A percentile compares a stretch with the other conserved stretches of the same genome.
Conservation (phyloP, 345 rosid species). For the Passiflora organensis region DNA sequence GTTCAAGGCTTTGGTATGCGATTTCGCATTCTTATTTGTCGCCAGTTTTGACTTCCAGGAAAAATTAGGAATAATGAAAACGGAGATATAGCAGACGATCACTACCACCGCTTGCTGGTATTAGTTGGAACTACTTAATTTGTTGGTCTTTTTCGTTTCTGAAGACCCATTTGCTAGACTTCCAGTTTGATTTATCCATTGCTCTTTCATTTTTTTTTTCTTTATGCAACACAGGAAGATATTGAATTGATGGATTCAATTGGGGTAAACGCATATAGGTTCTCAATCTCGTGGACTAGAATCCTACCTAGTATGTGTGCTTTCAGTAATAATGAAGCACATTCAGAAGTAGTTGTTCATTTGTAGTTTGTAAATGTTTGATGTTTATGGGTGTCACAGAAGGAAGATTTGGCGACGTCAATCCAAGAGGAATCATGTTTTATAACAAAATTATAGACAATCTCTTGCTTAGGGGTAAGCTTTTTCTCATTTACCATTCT, state of each 20-base stretch:
- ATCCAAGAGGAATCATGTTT: constrained; percentile 33
- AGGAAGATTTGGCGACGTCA: constrained; percentile 38
- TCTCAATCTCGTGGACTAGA: constrained; percentile 45
- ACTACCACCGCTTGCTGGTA: constrained; percentile 14
- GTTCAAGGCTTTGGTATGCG: too few species aligned
- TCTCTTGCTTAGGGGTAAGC: constrained; percentile 31
- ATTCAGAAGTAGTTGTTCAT: background rate
- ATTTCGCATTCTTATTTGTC: background rate
- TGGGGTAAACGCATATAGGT: constrained; percentile 37
- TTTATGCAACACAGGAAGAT: constrained; percentile 25
- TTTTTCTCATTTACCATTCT: background rate
- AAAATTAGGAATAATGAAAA: constrained; percentile 11
- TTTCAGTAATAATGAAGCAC: background rate
- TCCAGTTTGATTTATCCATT: background rate
- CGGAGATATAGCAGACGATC: constrained; percentile 19
- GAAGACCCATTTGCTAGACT: too few species aligned
- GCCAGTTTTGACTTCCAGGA: background rate
- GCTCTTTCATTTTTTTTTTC: background rate
- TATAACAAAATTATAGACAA: constrained; percentile 33
- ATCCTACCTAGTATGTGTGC: constrained; percentile 30
- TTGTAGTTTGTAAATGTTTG: background rate
- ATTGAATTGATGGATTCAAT: constrained; percentile 29
- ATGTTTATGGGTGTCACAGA: constrained; percentile 18
- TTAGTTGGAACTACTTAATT: background rate
- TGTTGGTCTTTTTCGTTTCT: background rate